Conservation (phyloP, 306 rosid species). For the Medicago ruthenica region DNA sequence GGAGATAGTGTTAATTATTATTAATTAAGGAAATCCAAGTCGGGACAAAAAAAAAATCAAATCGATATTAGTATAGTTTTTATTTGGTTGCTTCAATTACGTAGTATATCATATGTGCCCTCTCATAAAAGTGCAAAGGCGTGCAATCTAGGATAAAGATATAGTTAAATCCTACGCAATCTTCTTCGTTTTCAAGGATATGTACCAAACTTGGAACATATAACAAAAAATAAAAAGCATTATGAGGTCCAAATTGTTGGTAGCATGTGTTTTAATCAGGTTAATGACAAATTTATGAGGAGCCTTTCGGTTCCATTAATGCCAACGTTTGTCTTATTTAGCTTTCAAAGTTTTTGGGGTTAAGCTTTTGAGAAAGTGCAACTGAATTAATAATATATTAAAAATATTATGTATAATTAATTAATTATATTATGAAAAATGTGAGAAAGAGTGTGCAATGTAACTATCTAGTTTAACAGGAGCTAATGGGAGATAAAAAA, state of each 20-base stretch:
- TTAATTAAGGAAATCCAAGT: no score
- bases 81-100: no score
- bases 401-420: no score
- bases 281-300: constrained; percentile 28
- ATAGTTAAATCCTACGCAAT: constrained; percentile 22
- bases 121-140: constrained; percentile 14
- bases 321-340: constrained; percentile 44
- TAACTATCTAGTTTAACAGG: not conserved
- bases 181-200: constrained; percentile 7
- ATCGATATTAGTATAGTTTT: no score
- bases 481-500: no score
- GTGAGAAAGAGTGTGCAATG: not conserved
- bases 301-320: constrained; percentile 1
- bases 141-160: constrained; percentile 13
- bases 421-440: not conserved
- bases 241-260: constrained; percentile 18
- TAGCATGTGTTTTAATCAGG: constrained; percentile 40
- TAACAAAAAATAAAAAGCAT: no score
- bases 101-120: no score
- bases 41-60: no score
- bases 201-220: not conserved
- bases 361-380: constrained; percentile 43
- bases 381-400: not conserved
- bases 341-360: not conserved
- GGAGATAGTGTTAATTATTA: not conserved